Evolutionary conservation across 116 monocot genomes (phyloP).

Genomic region (Cymodocea nodosa): DNA sequence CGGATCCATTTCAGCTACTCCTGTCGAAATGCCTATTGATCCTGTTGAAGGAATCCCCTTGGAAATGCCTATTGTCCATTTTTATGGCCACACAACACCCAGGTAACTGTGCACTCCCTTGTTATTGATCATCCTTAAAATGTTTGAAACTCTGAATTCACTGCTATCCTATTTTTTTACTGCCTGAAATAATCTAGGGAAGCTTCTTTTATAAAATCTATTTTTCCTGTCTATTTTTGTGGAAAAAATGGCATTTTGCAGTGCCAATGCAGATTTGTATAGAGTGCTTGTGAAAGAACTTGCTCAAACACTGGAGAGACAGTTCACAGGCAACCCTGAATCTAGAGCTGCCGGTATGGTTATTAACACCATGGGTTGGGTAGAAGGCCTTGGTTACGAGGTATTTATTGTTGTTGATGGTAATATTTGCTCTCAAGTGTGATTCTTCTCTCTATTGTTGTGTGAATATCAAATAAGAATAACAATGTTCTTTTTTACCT

Average conservation of each 20-base stretch:
- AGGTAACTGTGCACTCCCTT: conserved; percentile 24
- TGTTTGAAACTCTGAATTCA: too few species aligned
- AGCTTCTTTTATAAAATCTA: not conserved
- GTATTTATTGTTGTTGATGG: conserved; percentile 21
- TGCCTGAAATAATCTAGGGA: not conserved
- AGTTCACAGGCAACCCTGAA: conserved; percentile 81
- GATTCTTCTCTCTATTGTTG: not conserved
- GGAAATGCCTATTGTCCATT: conserved; percentile 95
- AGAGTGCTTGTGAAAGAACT: conserved; percentile 86
- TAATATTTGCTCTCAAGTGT: not conserved
- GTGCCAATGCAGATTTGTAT: conserved; percentile 80
- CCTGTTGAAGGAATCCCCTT: conserved; percentile 86
- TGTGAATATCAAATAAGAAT: not conserved
- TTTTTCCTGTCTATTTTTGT: not conserved
- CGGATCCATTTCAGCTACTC: conserved; percentile 92
- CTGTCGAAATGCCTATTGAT: conserved; percentile 97
- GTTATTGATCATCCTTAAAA: not conserved
- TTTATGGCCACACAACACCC: conserved; percentile 85
- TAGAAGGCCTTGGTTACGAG: conserved; percentile 96
- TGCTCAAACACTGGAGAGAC: conserved; percentile 76
- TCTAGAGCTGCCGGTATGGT: conserved; percentile 98
- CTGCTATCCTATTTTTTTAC: not conserved
- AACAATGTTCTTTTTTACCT: conserved; percentile 8
- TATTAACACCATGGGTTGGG: conserved; percentile 99
- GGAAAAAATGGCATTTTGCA: conserved; percentile 15